Percentiles rank a stretch among this genome's conserved stretches.
phyloP scores from a whole-genome alignment of 75 land plant genomes.

The Sequoia sempervirens region DNA sequence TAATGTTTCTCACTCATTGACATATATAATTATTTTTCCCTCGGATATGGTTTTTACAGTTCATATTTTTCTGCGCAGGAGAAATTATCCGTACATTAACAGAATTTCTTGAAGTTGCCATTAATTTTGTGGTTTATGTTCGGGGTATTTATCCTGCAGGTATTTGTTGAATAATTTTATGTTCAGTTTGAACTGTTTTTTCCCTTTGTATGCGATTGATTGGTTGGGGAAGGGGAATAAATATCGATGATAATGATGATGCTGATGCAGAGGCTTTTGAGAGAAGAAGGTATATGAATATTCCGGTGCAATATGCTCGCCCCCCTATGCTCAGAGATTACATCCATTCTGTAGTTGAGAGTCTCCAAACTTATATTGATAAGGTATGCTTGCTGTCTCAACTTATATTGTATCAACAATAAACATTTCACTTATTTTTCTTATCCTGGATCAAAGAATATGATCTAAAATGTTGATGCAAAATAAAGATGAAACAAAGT shows the following conservation, averaged over 20 bases:
- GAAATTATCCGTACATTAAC: slow-evolving; percentile 46
- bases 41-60: neutral
- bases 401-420: neutral
- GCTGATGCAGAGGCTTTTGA: slow-evolving; percentile 67
- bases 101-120: slow-evolving; percentile 85
- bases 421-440: neutral
- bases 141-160: slow-evolving; percentile 83
- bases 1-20: neutral
- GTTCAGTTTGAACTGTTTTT: neutral
- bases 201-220: neutral
- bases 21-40: neutral
- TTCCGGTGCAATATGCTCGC: slow-evolving; percentile 74
- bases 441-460: neutral
- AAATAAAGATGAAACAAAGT: neutral
- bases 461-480: neutral
- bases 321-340: slow-evolving; percentile 72
- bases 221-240: neutral
- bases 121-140: slow-evolving; percentile 69
- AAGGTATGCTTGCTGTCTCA: slow-evolving; percentile 39
- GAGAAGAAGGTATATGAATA: slow-evolving; percentile 73
- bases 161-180: slow-evolving; percentile 10
- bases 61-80: slow-evolving; percentile 25
- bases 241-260: neutral
- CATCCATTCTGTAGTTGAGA: slow-evolving; percentile 60
- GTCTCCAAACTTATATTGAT: slow-evolving; percentile 58